Base-by-base conservation (phyloP, 2,329 filamentous ascomycete species). In the Tolypocladium cylindrosporum region DNA sequence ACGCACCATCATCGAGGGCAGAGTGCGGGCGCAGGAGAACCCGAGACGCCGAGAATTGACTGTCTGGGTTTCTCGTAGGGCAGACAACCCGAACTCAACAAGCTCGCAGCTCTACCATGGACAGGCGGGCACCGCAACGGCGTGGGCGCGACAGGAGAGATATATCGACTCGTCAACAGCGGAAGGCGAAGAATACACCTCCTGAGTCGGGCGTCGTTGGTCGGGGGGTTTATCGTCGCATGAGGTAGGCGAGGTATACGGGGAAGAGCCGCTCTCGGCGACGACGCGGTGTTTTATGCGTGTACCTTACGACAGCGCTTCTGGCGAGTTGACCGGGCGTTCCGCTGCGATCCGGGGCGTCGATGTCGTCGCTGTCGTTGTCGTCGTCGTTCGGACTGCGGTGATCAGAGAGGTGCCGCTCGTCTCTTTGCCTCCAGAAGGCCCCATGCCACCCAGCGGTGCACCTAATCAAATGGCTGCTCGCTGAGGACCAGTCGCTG, bases 1-100 rank as follows among this genome's bases (percentile, higher is more conserved):
- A 78, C 77, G 68, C 71, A 79, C 77, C 77, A 79, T 79, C 76
- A 79, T 79, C 73, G 72, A 74, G 70, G 67, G 69, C 67, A 71
- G 64, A 65, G 65, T 64, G 61, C 64, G 64, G 68, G 69, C 73
- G 70, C 68, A 62, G 63, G 60, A 61, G 70, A 71, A 69, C 71
- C 72, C 67, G 67, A 62, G 66, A 65, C 67, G 66, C 70, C 68
- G 64, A 65, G 61, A 61, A 64, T 62, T 64, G 63, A 11, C 66
- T 67, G 41, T 41, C 14, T 66, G 60, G 65, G 53, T 61, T 58
- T 65, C 61, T 61, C 60, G 58, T 56, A 59, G 63, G 63, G 67
- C 61, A 61, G 60, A 65, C 63, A 61, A 65, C 63, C 61, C 62
- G 59, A 62, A 60, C 55, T 57, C 63, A 55, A 57, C 59, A 56